These are phyloP conservation scores for Cyphellophora europaea DNA, from an alignment of 2,329 filamentous ascomycete genomes.

Conservation along the genomic window DNA sequence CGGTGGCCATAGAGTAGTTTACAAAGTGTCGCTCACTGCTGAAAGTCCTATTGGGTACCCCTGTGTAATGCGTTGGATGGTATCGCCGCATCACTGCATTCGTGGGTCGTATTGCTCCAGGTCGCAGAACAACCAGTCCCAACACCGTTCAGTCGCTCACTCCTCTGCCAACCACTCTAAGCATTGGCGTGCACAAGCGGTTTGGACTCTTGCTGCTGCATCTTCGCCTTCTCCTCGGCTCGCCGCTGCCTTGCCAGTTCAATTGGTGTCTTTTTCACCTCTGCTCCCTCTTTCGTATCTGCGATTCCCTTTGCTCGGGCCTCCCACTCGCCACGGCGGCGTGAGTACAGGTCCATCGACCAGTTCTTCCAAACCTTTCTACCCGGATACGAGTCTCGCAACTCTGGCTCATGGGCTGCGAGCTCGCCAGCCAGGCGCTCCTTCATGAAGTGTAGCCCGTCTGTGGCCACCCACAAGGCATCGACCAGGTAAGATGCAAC, in stretches of 20 bases:
- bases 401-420: constrained; percentile 44
- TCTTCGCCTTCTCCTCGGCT: constrained; percentile 30
- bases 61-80: too few relatives aligned
- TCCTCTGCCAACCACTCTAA: too few relatives aligned
- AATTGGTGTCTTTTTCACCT: constrained; percentile 39
- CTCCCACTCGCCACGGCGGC: constrained; percentile 55
- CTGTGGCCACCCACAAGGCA: constrained; percentile 54
- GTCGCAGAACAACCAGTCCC: too few relatives aligned
- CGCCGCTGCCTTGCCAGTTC: constrained; percentile 50
- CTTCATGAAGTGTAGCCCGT: constrained; percentile 56
- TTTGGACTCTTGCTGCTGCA: too few relatives aligned
- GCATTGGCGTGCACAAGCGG: too few relatives aligned
- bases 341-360: constrained; percentile 63
- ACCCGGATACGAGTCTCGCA: constrained; percentile 57
- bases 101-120: too few relatives aligned
- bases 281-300: constrained; percentile 15
- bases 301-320: constrained; percentile 46
- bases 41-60: too few relatives aligned
- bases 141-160: too few relatives aligned
- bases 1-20: too few relatives aligned
- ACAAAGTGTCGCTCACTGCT: too few relatives aligned
- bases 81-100: too few relatives aligned
- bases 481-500: constrained; percentile 61
- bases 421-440: constrained; percentile 59
- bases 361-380: constrained; percentile 65